These are phyloP conservation scores for Fusarium concolor DNA, from an alignment of 2,329 filamentous ascomycete genomes.

Conservation along the genomic window DNA sequence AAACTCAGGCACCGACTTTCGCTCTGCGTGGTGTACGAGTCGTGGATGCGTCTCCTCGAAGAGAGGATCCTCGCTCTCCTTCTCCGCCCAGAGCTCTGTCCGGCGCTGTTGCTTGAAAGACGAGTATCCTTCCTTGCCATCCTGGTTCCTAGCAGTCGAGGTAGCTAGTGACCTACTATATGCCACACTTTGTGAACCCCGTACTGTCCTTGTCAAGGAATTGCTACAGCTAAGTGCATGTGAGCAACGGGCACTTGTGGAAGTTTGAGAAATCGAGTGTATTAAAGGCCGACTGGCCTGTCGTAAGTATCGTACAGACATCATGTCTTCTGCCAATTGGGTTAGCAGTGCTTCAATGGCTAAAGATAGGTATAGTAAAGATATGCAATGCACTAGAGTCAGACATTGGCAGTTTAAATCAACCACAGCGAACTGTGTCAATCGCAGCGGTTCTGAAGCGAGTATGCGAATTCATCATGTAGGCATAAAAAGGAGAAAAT, in stretches of 20 bases:
- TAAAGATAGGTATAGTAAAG: conserved; percentile 17
- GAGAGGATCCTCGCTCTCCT: conserved; percentile 51
- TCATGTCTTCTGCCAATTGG: conserved; percentile 51
- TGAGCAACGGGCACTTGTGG: conserved; percentile 26
- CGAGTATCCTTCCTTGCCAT: conserved; percentile 46
- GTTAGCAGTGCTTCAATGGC: conserved; percentile 35
- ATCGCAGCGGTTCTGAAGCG: conserved; percentile 65
- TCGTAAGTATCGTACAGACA: conserved; percentile 52
- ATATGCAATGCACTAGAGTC: conserved; percentile 43
- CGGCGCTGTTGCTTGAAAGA: conserved; percentile 54
- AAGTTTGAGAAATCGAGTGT: conserved; percentile 22
- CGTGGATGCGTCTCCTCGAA: conserved; percentile 53
- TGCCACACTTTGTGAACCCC: conserved; percentile 8
- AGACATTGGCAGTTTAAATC: conserved; percentile 58
- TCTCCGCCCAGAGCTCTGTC: conserved; percentile 49
- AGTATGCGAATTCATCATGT: conserved; percentile 58
- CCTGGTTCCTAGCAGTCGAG: conserved; percentile 33
- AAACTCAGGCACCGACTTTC: conserved; percentile 52
- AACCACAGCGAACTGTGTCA: conserved; percentile 59
- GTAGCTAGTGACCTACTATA: conserved; percentile 40
- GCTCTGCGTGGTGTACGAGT: conserved; percentile 42
- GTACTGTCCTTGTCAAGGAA: conserved; percentile 26
- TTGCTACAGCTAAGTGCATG: conserved; percentile 13
- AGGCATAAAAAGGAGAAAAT: not conserved
- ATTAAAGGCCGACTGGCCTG: conserved; percentile 50